A percentile compares a stretch with the other conserved stretches of the same genome.
phyloP scores from a whole-genome alignment of 2,329 filamentous ascomycete genomes.

The Thielaviopsis ethacetica region DNA sequence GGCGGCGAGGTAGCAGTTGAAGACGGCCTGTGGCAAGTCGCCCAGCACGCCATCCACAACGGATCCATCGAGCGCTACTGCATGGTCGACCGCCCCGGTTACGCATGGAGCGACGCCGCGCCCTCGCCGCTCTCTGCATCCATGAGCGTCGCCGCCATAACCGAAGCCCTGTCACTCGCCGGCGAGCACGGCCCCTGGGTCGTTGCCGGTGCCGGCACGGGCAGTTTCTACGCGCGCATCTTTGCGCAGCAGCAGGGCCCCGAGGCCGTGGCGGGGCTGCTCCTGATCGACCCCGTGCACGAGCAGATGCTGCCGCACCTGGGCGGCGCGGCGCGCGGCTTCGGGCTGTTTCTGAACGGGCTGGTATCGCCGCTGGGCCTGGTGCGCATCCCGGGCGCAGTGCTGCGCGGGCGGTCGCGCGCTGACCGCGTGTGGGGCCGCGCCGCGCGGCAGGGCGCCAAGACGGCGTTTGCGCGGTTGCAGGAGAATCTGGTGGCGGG shows the following conservation, averaged over 20 bases:
- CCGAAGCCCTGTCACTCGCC: constrained; percentile 64
- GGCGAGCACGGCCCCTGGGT: constrained; percentile 84
- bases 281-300: constrained; percentile 78
- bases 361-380: constrained; percentile 74
- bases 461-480: constrained; percentile 75
- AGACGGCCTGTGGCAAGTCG: constrained; percentile 63
- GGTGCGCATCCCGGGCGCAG: constrained; percentile 59
- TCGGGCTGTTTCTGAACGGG: constrained; percentile 5
- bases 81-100: constrained; percentile 84
- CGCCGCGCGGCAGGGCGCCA: constrained; percentile 62
- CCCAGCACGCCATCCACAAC: constrained; percentile 57
- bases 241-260: constrained; percentile 71
- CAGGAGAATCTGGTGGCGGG: constrained; percentile 84
- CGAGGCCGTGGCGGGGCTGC: constrained; percentile 52
- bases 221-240: constrained; percentile 77
- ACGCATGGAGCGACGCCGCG: constrained; percentile 77
- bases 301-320: constrained; percentile 29
- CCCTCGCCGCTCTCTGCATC: constrained; percentile 86
- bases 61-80: constrained; percentile 80
- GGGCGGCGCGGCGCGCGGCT: not conserved
- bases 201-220: constrained; percentile 70
- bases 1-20: constrained; percentile 69
- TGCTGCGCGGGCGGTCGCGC: constrained; percentile 65
- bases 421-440: constrained; percentile 75
- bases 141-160: constrained; percentile 78